These are phyloP conservation scores for Termitomyces eurrhizus DNA, from an alignment of 768 basidiomycete species.

Conservation along the genomic window DNA sequence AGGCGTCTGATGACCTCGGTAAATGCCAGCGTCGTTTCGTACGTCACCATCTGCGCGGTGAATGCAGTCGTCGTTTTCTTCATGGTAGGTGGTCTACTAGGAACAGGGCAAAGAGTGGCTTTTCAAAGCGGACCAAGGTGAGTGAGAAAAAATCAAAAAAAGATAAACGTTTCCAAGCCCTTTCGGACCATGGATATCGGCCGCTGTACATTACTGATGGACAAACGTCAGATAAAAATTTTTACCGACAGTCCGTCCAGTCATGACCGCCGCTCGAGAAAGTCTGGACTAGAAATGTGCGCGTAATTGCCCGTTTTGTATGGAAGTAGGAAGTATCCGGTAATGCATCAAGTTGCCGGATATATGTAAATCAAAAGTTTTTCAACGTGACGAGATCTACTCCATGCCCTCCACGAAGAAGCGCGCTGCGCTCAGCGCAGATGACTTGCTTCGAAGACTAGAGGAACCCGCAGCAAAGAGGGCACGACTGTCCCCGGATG, in stretches of 20 bases:
- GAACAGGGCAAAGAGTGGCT: too few species aligned
- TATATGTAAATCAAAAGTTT: neutral
- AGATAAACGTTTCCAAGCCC: too few species aligned
- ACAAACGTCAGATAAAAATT: too few species aligned
- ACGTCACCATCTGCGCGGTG: slow-evolving; percentile 37
- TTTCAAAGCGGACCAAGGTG: too few species aligned
- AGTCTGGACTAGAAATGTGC: too few species aligned
- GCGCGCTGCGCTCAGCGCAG: slow-evolving; percentile 31
- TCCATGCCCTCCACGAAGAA: slow-evolving; percentile 19
- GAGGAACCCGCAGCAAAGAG: slow-evolving; percentile 40
- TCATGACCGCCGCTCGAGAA: too few species aligned
- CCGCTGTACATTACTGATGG: too few species aligned
- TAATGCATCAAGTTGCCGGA: neutral
- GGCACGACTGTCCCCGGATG: slow-evolving; percentile 20
- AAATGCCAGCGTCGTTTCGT: slow-evolving; percentile 36
- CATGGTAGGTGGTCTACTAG: slow-evolving; percentile 2
- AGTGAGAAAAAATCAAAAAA: too few species aligned
- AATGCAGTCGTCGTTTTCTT: slow-evolving; percentile 31
- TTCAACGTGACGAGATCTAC: neutral
- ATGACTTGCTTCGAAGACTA: slow-evolving; percentile 44
- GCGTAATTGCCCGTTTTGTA: too few species aligned
- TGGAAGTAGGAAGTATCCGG: neutral
- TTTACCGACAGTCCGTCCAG: too few species aligned
- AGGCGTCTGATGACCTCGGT: slow-evolving; percentile 41
- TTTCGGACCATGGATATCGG: too few species aligned